phyloP scores from a whole-genome alignment of 179 eudicot species.

The Amaranthus tricolor region DNA sequence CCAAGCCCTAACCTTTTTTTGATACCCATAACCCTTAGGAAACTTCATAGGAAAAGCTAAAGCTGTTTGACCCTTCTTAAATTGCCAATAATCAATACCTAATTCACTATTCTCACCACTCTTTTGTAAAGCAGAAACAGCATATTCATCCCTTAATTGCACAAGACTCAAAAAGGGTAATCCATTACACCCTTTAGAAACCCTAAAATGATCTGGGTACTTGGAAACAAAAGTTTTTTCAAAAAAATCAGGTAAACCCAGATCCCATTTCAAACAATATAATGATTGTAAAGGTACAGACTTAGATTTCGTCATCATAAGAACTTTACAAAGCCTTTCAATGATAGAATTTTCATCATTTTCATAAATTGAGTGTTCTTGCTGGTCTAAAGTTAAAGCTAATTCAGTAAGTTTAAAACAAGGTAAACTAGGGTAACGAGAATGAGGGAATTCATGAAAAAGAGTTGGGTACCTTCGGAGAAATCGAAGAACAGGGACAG shows the following conservation, averaged over 20 bases:
- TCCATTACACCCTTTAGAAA: slow-evolving; percentile 53
- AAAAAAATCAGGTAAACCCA: slow-evolving; percentile 84
- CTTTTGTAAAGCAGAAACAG: slow-evolving; percentile 65
- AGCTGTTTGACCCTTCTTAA: slow-evolving; percentile 58
- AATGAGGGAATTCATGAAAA: slow-evolving; percentile 74
- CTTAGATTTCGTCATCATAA: slow-evolving; percentile 40
- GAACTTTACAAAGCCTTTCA: slow-evolving; percentile 29
- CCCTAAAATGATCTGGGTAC: slow-evolving; percentile 52
- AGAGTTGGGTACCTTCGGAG: slow-evolving; percentile 84
- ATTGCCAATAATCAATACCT: slow-evolving; percentile 43
- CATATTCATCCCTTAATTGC: slow-evolving; percentile 57
- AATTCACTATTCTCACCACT: slow-evolving; percentile 36
- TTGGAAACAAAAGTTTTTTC: slow-evolving; percentile 43
- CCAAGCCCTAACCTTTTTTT: slow-evolving; percentile 83
- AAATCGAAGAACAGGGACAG: slow-evolving; percentile 80
- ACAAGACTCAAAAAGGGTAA: slow-evolving; percentile 48
- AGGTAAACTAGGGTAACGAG: slow-evolving; percentile 68
- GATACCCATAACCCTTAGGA: slow-evolving; percentile 84
- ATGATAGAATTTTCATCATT: slow-evolving; percentile 31
- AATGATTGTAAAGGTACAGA: slow-evolving; percentile 23
- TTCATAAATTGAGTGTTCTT: slow-evolving; percentile 35
- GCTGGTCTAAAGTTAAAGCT: slow-evolving; percentile 45
- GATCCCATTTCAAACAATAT: slow-evolving; percentile 69
- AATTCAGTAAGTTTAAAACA: slow-evolving; percentile 68
- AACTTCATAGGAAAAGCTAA: slow-evolving; percentile 73